Evolutionary conservation across 495 filamentous ascomycete genomes (phyloP).

Genomic region (Astrothelium macrocarpum): DNA sequence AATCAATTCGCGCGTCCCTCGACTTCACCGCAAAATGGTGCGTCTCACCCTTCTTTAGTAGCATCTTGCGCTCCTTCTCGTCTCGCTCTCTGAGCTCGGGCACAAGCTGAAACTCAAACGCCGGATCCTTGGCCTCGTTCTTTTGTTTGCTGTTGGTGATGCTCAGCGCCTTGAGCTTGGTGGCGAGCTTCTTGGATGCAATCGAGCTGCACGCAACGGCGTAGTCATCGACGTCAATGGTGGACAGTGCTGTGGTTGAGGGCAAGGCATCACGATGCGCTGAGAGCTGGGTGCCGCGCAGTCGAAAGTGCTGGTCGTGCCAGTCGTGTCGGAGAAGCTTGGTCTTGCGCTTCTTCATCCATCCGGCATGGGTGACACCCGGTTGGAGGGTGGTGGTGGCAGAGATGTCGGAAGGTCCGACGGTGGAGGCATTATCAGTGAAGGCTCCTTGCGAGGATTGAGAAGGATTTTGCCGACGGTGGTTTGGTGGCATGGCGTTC

Average conservation of each 20-base stretch:
- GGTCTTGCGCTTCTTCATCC: constrained; percentile 92
- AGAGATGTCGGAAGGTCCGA: background rate
- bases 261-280: constrained; percentile 62
- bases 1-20: constrained; percentile 86
- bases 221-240: constrained; percentile 91
- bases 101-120: constrained; percentile 87
- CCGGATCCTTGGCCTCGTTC: constrained; percentile 41
- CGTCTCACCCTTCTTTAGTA: constrained; percentile 49
- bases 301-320: constrained; percentile 79
- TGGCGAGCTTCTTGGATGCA: constrained; percentile 66
- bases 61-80: constrained; percentile 31
- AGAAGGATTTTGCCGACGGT: constrained; percentile 15
- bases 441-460: constrained; percentile 6
- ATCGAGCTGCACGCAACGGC: constrained; percentile 79
- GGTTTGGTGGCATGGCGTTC: constrained; percentile 12
- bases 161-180: constrained; percentile 78
- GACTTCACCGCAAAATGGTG: constrained; percentile 88
- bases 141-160: constrained; percentile 33
- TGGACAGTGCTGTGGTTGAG: constrained; percentile 56
- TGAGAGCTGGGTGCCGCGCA: constrained; percentile 71
- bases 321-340: constrained; percentile 86
- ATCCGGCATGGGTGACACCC: constrained; percentile 60
- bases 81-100: constrained; percentile 48
- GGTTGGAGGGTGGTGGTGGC: constrained; percentile 15
- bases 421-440: background rate